These are phyloP conservation scores for Lentinula sp. DNA, from an alignment of 768 basidiomycete species.

Conservation along the genomic window DNA sequence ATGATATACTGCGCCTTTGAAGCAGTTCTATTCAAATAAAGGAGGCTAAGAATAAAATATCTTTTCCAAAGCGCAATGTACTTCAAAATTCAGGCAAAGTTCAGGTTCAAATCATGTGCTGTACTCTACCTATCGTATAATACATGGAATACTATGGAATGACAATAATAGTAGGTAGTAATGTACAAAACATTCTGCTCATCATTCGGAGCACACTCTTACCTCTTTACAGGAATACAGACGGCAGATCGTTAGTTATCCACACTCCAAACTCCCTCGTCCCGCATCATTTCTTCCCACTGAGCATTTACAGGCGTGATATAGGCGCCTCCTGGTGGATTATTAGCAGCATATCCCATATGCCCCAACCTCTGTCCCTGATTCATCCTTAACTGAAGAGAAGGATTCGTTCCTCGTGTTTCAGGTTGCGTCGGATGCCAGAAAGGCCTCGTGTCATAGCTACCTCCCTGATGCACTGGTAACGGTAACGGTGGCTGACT, in stretches of 20 bases:
- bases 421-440: background rate
- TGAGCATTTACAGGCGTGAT: background rate
- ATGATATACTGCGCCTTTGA: too few species aligned
- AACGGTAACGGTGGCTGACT: background rate
- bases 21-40: too few species aligned
- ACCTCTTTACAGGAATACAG: too few species aligned
- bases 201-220: too few species aligned
- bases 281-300: background rate
- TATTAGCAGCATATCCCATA: background rate
- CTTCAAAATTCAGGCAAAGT: too few species aligned
- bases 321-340: background rate
- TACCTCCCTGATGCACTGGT: background rate
- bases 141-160: too few species aligned
- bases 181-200: too few species aligned
- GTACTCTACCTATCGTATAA: too few species aligned
- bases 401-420: background rate
- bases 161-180: too few species aligned
- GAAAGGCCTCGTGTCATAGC: background rate
- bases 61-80: too few species aligned
- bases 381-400: background rate
- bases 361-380: background rate
- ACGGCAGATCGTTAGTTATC: background rate
- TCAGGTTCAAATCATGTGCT: too few species aligned
- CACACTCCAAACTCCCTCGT: background rate
- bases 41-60: too few species aligned